Percentiles rank a stretch among this genome's conserved stretches.
phyloP scores from a whole-genome alignment of 2,329 filamentous ascomycete genomes.

The Sclerotinia glacialis region DNA sequence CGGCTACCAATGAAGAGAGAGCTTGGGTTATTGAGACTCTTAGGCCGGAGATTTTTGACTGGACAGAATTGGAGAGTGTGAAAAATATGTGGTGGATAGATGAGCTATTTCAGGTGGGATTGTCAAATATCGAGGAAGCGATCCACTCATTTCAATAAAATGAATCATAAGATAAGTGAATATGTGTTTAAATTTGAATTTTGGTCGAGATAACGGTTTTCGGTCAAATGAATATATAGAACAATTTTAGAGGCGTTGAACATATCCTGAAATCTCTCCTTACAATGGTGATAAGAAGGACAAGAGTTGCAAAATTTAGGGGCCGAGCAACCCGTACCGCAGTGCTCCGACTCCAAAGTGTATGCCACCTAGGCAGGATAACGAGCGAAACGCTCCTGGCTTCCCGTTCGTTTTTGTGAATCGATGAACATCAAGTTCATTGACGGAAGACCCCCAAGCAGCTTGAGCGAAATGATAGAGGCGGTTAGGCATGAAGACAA shows the following conservation, averaged over 20 bases:
- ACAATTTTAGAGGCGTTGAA: too few relatives aligned
- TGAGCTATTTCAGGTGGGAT: not conserved
- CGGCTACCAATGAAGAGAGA: not conserved
- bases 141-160: not conserved
- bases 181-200: not conserved
- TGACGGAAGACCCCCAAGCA: not conserved
- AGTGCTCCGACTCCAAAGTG: too few relatives aligned
- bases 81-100: constrained; percentile 9
- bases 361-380: too few relatives aligned
- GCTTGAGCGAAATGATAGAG: not conserved
- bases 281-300: too few relatives aligned
- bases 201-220: too few relatives aligned
- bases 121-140: not conserved
- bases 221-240: too few relatives aligned
- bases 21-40: not conserved
- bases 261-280: too few relatives aligned
- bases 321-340: too few relatives aligned
- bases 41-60: not conserved
- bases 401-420: constrained; percentile 1
- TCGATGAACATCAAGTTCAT: not conserved
- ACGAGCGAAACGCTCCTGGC: too few relatives aligned
- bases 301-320: too few relatives aligned
- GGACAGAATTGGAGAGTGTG: not conserved
- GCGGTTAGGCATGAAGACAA: constrained; percentile 5
- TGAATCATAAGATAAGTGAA: not conserved